phyloP scores from a whole-genome alignment of 139 green algal species.

The Chlamydomonas sp. region DNA sequence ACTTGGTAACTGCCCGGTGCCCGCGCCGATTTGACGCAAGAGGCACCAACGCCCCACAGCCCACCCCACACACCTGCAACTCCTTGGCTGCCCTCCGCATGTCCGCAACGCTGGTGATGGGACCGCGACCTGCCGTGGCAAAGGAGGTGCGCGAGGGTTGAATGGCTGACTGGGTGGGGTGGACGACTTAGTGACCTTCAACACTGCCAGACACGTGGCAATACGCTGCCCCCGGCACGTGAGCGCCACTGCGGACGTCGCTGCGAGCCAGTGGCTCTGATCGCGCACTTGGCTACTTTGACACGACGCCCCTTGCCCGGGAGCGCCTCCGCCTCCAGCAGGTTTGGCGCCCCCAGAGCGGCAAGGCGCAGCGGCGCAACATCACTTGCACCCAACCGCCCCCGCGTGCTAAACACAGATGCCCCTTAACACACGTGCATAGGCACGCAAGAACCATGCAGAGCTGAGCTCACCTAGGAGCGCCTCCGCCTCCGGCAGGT shows the following conservation, averaged over 20 bases:
- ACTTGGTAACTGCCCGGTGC: too few relatives aligned
- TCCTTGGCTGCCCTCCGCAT: constrained; percentile 66
- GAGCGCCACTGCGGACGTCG: too few relatives aligned
- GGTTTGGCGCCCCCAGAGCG: constrained; percentile 92
- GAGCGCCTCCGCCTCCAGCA: constrained; percentile 85
- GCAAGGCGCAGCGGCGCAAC: constrained; percentile 76
- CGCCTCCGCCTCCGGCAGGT: constrained; percentile 88
- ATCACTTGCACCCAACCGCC: background rate
- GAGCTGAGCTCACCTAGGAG: constrained; percentile 72
- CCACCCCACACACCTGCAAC: constrained; percentile 60
- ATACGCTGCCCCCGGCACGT: too few relatives aligned
- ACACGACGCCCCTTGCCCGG: constrained; percentile 55
- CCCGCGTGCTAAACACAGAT: background rate
- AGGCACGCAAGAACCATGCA: background rate
- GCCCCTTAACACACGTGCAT: background rate
- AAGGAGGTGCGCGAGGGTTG: background rate
- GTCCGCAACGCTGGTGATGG: constrained; percentile 30
- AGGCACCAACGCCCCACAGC: constrained; percentile 53
- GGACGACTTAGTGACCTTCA: too few relatives aligned
- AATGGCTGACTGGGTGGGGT: background rate
- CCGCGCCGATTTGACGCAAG: too few relatives aligned
- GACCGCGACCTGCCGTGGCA: background rate
- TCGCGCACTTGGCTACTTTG: too few relatives aligned
- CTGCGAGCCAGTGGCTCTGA: too few relatives aligned
- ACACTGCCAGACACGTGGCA: too few relatives aligned